These are phyloP conservation scores for Vicia sativa DNA, from an alignment of 306 rosid species.

Conservation along the genomic window DNA sequence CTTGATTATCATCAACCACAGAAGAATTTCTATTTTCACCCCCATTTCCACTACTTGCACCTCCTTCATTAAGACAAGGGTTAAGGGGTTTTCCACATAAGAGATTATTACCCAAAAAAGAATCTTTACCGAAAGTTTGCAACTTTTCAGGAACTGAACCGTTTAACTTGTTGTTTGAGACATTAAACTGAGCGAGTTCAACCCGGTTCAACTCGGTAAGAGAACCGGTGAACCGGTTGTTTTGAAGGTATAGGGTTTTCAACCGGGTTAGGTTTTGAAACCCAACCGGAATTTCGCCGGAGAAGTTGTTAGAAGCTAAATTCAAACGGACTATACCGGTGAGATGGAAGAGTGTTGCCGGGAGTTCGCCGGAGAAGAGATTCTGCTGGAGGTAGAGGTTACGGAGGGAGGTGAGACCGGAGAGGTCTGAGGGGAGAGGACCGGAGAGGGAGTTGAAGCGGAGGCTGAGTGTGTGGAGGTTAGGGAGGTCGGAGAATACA, in stretches of 20 bases:
- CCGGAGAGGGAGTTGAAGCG: constrained; percentile 61
- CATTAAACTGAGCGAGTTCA: constrained; percentile 56
- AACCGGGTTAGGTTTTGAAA: constrained; percentile 49
- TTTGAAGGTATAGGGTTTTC: constrained; percentile 55
- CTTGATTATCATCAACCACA: constrained; percentile 35
- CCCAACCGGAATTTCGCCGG: constrained; percentile 48
- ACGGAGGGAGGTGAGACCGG: constrained; percentile 46
- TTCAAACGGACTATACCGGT: constrained; percentile 53
- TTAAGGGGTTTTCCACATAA: constrained; percentile 62
- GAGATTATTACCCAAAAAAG: constrained; percentile 57
- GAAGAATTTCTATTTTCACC: constrained; percentile 26
- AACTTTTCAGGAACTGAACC: constrained; percentile 62
- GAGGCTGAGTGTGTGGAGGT: constrained; percentile 61
- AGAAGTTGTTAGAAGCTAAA: constrained; percentile 53
- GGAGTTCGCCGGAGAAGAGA: constrained; percentile 54
- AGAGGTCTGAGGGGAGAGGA: constrained; percentile 53
- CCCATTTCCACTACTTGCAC: constrained; percentile 21
- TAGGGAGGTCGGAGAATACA: constrained; percentile 47
- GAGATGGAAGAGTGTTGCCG: constrained; percentile 42
- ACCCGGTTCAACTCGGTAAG: constrained; percentile 40
- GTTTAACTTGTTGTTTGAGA: constrained; percentile 53
- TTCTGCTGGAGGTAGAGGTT: constrained; percentile 66
- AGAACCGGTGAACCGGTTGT: constrained; percentile 50
- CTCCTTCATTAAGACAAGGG: constrained; percentile 42
- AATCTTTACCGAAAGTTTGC: constrained; percentile 39